Conservation (phyloP, 2,329 filamentous ascomycete genomes). For the Dactylellina cionopaga region DNA sequence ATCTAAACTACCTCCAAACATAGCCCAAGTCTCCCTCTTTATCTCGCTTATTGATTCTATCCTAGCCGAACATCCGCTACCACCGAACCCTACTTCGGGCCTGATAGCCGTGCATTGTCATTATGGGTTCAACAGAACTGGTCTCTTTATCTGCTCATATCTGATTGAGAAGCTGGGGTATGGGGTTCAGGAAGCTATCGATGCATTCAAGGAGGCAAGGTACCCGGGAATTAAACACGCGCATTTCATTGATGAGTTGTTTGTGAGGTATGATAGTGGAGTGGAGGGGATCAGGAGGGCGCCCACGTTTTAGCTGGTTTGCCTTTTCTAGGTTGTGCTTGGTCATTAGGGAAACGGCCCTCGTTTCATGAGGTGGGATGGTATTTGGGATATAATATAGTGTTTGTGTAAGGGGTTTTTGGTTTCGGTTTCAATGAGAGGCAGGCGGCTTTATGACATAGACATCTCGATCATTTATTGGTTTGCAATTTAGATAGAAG, state of each 20-base stretch:
- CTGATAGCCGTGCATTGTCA: slow-evolving; percentile 75
- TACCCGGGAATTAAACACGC: slow-evolving; percentile 87
- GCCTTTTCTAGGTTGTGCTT: too few relatives aligned
- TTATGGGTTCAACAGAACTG: slow-evolving; percentile 94
- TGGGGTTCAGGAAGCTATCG: slow-evolving; percentile 78
- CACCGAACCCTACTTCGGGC: slow-evolving; percentile 45
- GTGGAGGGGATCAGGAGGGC: slow-evolving; percentile 60
- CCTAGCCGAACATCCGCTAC: slow-evolving; percentile 51
- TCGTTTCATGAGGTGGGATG: too few relatives aligned
- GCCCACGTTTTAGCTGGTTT: slow-evolving; percentile 57
- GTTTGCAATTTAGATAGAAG: too few relatives aligned
- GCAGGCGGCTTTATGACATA: not conserved
- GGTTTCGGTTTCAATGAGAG: not conserved
- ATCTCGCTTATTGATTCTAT: slow-evolving; percentile 67
- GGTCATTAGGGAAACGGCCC: too few relatives aligned
- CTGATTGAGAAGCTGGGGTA: slow-evolving; percentile 83
- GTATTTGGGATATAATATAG: too few relatives aligned
- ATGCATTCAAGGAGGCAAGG: slow-evolving; percentile 76
- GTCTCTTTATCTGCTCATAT: slow-evolving; percentile 89
- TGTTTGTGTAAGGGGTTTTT: too few relatives aligned
- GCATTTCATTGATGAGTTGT: slow-evolving; percentile 86
- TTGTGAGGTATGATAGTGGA: slow-evolving; percentile 75
- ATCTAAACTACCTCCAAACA: slow-evolving; percentile 83
- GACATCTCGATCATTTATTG: not conserved
- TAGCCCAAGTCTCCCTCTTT: slow-evolving; percentile 70